Conservation (phyloP, 2,329 filamentous ascomycete species). For the Hypoxylon sp. region DNA sequence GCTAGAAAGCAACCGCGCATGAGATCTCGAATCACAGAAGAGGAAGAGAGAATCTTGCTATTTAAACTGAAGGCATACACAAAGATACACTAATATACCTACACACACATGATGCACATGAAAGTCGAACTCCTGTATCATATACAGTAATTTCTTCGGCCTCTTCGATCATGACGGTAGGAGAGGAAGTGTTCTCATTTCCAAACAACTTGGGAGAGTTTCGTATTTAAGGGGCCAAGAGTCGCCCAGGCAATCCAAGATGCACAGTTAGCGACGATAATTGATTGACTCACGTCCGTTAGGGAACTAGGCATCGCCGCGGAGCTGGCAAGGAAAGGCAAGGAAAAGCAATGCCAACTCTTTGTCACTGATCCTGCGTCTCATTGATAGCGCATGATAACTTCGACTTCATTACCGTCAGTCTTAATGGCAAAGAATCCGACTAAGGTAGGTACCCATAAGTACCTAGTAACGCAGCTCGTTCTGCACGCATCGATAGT, state of each 20-base stretch:
- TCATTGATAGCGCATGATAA: neutral
- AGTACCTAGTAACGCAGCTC: too few relatives aligned
- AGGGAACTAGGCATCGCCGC: conserved; percentile 5
- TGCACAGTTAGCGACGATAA: conserved; percentile 24
- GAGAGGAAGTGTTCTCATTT: conserved; percentile 19
- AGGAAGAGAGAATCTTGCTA: conserved; percentile 4
- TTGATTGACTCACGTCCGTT: conserved; percentile 27
- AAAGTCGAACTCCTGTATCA: neutral
- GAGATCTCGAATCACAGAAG: neutral
- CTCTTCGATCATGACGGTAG: conserved; percentile 1
- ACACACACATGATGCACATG: neutral
- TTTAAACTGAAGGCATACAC: conserved; percentile 12
- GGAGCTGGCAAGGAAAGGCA: conserved; percentile 18
- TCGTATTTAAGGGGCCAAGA: conserved; percentile 40
- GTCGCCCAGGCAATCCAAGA: conserved; percentile 10
- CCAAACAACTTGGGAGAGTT: conserved; percentile 7
- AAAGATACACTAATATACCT: neutral
- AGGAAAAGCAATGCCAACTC: conserved; percentile 16
- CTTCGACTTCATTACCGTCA: too few relatives aligned
- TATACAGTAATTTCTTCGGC: conserved; percentile 12
- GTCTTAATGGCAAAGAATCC: too few relatives aligned
- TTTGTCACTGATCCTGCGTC: conserved; percentile 5
- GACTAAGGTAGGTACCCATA: too few relatives aligned
- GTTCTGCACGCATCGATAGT: neutral
- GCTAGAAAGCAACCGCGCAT: neutral